Evolutionary conservation across 116 monocot genomes (phyloP).

Genomic region (Thalassia testudinum): DNA sequence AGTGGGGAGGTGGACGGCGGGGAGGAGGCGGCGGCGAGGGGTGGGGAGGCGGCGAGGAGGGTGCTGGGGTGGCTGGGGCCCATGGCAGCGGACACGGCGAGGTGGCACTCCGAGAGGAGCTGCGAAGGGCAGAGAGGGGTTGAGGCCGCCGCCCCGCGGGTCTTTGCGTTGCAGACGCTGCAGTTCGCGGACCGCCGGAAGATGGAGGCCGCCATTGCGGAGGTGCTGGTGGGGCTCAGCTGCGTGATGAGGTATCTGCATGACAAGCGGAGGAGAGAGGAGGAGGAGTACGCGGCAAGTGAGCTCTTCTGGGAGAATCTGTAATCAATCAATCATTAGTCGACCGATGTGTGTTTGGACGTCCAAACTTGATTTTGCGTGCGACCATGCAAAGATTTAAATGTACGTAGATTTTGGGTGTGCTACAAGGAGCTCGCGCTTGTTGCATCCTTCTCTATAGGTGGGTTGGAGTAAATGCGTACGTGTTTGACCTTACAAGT

Average conservation of each 20-base stretch:
- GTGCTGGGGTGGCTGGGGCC: conserved; percentile 65
- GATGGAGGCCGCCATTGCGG: conserved; percentile 57
- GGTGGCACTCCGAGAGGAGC: conserved; percentile 55
- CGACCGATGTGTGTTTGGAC: too few relatives aligned
- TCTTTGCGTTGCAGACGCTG: conserved; percentile 52
- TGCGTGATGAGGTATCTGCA: conserved; percentile 2
- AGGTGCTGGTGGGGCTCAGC: conserved; percentile 68
- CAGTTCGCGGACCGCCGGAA: conserved; percentile 52
- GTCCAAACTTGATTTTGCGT: too few relatives aligned
- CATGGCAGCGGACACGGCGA: conserved; percentile 52
- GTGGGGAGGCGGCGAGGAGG: conserved; percentile 30
- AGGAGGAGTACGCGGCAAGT: too few relatives aligned
- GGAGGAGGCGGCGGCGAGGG: conserved; percentile 13
- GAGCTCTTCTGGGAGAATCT: too few relatives aligned
- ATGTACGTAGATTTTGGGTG: too few relatives aligned
- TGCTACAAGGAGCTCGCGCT: too few relatives aligned
- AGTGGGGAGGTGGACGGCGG: conserved; percentile 39
- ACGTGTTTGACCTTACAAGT: too few relatives aligned
- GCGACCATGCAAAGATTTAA: too few relatives aligned
- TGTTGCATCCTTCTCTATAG: too few relatives aligned
- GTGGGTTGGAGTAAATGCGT: too few relatives aligned
- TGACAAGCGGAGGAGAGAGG: background rate
- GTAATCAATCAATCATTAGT: too few relatives aligned
- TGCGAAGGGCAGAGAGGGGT: conserved; percentile 44
- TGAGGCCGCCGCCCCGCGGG: conserved; percentile 16